phyloP scores from a whole-genome alignment of 257 asterid genomes.

The Pogostemon cablin region DNA sequence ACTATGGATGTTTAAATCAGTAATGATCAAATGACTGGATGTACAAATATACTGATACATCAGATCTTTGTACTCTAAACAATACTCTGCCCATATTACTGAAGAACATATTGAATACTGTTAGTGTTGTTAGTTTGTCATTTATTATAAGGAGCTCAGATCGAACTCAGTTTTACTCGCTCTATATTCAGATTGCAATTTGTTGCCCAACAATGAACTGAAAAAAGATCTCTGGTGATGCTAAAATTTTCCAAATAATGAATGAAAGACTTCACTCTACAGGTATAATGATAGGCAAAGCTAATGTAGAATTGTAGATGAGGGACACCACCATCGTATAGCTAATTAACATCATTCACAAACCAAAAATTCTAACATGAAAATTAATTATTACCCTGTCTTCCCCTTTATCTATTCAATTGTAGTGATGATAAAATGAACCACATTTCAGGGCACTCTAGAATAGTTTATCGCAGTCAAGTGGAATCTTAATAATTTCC shows the following conservation, averaged over 20 bases:
- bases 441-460: background rate
- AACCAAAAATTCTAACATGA: background rate
- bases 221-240: background rate
- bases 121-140: background rate
- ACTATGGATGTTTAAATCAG: no score
- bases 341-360: background rate
- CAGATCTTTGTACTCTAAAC: no score
- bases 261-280: background rate
- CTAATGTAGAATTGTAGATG: background rate
- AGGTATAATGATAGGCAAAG: background rate
- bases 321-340: background rate
- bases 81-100: no score
- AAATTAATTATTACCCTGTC: background rate
- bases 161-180: background rate
- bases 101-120: background rate
- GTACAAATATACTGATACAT: no score
- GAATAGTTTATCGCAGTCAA: background rate
- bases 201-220: background rate
- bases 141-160: background rate
- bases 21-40: no score
- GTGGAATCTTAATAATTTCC: slow-evolving; percentile 9
- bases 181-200: background rate
- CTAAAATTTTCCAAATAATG: background rate
- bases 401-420: background rate
- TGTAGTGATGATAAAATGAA: background rate